Percentiles rank a stretch among this genome's conserved stretches.
phyloP scores from a whole-genome alignment of 169 alveolate species.

The Miamiensis avidus region DNA sequence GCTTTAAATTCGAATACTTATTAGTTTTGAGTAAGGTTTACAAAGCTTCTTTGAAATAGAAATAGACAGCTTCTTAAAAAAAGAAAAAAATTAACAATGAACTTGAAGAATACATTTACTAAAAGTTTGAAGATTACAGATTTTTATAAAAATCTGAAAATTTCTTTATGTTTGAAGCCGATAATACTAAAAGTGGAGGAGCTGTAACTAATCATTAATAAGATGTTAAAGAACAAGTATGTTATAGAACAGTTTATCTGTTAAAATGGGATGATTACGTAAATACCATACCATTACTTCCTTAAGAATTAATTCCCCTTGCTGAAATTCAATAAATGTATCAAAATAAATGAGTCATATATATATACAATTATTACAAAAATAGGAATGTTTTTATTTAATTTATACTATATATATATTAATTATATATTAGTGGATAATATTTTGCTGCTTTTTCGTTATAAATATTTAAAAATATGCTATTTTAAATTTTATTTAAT shows the following conservation, averaged over 20 bases:
- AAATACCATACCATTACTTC: not conserved
- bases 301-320: not conserved
- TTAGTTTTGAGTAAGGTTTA: not conserved
- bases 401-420: too few species aligned
- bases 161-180: conserved; percentile 10
- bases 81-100: conserved; percentile 2
- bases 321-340: not conserved
- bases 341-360: too few species aligned
- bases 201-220: conserved; percentile 1
- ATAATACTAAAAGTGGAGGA: not conserved
- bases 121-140: conserved; percentile 17
- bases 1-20: conserved; percentile 15
- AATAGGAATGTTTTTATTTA: too few species aligned
- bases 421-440: too few species aligned
- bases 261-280: conserved; percentile 5
- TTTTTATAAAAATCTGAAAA: conserved; percentile 18
- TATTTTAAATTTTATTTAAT: too few species aligned
- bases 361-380: too few species aligned
- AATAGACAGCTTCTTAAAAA: not conserved
- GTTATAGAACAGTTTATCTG: conserved; percentile 9
- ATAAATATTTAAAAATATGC: too few species aligned
- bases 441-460: too few species aligned
- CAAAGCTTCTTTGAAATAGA: not conserved
- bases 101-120: conserved; percentile 3
- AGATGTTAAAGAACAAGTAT: conserved; percentile 1